Evolutionary conservation across 2,329 filamentous ascomycete genomes (phyloP), one percentile per base, ranked within the genome.

Genomic region (Penicillium expansum): DNA sequence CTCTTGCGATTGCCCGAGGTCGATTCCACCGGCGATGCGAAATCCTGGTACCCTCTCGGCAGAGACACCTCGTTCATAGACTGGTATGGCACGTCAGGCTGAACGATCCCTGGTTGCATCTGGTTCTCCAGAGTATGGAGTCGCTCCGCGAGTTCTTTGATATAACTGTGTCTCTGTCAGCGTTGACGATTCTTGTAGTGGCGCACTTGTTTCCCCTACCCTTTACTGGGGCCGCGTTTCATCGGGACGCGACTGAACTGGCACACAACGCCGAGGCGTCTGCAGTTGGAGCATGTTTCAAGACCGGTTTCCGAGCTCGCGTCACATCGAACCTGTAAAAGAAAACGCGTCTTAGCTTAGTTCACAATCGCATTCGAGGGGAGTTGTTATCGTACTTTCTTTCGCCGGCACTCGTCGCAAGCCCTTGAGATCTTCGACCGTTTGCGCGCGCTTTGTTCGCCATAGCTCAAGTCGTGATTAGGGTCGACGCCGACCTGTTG

Each of bases 211-310:
- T 52, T 11, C 29, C 61, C 63, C 67, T 81, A 90, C 82, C 92
- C 92, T 82, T 96, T 96, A 70, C 89, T 94, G 3, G 92, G 91
- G 1, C 92, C 91, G 59, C 90, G 83, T 74, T 94, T 96, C 81
- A 94, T 90, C 1, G 91, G 91, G 52, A 94, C 87, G 49, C 92
- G 84, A 73, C 90, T 95, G 70, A 96, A 96, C 20, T 92, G 82
- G 74, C 92, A 96, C 22, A 80, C 79, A n/a, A 86, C 83, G n/a
- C 84, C 83, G 8, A 90, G 87, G 52, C 91, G 85, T 53, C 86
- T 86, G 72, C 92, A 96, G 68, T 91, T 93, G 3, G 89, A 89
- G 68, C 92, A 96, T 6, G 88, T 86, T 57, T 86, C 84, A 18
- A 89, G 84, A 16, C 86, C 87, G 6, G 83, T 82, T 70, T 95